phyloP scores from a whole-genome alignment of 805 yeast genomes.

The Jamesozyma jinghongensis region DNA sequence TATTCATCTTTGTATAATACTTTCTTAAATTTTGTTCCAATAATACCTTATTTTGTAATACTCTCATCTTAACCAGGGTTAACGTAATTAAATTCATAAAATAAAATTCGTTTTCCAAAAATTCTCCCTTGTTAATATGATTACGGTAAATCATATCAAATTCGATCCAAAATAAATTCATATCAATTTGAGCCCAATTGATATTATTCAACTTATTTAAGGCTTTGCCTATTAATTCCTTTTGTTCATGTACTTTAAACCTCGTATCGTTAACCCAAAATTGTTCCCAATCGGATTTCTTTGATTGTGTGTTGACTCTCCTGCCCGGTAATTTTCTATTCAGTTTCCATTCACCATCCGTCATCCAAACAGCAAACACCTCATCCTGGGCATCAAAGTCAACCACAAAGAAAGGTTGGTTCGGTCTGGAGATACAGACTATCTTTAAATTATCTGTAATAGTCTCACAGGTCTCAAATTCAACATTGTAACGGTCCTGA shows the following conservation, averaged over 20 bases:
- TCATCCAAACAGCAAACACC: conserved; percentile 21
- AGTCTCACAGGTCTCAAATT: conserved; percentile 19
- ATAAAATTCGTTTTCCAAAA: conserved; percentile 7
- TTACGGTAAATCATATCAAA: conserved; percentile 6
- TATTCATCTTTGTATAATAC: conserved; percentile 10
- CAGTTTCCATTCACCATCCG: conserved; percentile 22
- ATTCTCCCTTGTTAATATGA: neutral
- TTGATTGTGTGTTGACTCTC: conserved; percentile 4
- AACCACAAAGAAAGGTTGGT: conserved; percentile 20
- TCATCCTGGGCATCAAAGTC: conserved; percentile 20
- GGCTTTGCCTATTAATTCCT: conserved; percentile 6
- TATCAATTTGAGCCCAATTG: conserved; percentile 15
- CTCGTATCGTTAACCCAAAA: neutral
- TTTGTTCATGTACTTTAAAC: conserved; percentile 8
- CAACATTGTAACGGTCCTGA: conserved; percentile 22
- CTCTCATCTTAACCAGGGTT: conserved; percentile 17
- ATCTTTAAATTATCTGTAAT: conserved; percentile 26
- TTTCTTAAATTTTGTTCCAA: conserved; percentile 8
- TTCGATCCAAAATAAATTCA: conserved; percentile 15
- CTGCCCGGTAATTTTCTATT: conserved; percentile 11
- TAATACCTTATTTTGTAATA: conserved; percentile 12
- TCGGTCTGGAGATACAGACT: conserved; percentile 10
- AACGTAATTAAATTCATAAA: conserved; percentile 20
- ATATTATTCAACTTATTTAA: conserved; percentile 13
- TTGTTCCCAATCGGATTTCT: neutral